Conservation (phyloP, 2,329 filamentous ascomycete genomes). For the Arthrinium puccinioides region DNA sequence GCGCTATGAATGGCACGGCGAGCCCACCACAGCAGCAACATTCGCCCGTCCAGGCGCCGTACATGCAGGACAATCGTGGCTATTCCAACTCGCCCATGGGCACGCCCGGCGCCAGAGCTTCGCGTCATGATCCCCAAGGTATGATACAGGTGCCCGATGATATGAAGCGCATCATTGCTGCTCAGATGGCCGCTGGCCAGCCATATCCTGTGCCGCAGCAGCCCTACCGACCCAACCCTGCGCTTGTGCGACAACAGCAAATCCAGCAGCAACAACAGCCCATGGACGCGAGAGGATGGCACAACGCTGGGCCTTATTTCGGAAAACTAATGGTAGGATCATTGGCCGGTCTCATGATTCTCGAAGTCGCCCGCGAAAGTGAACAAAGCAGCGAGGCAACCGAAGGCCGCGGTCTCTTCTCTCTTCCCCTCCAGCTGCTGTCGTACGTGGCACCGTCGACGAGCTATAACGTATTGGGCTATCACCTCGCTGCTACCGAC, state of each 20-base stretch:
- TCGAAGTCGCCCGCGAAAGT: constrained; percentile 69
- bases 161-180: constrained; percentile 55
- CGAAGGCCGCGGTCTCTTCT: constrained; percentile 59
- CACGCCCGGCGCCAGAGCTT: constrained; percentile 30
- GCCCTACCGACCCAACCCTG: constrained; percentile 31
- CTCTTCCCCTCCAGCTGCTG: constrained; percentile 54
- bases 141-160: constrained; percentile 62
- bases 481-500: constrained; percentile 36
- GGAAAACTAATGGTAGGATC: constrained; percentile 89
- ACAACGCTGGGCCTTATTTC: constrained; percentile 46
- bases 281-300: constrained; percentile 46
- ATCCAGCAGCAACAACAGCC: constrained; percentile 44
- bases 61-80: constrained; percentile 32
- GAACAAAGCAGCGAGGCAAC: constrained; percentile 58
- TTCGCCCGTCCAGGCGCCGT: constrained; percentile 45
- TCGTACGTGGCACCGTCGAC: constrained; percentile 37
- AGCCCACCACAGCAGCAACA: constrained; percentile 42
- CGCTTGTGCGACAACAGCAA: constrained; percentile 46
- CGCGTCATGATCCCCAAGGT: constrained; percentile 42
- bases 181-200: constrained; percentile 46
- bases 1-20: constrained; percentile 60
- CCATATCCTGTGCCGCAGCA: constrained; percentile 40
- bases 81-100: constrained; percentile 38
- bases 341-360: constrained; percentile 82
- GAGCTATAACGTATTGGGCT: constrained; percentile 47